Conservation (phyloP, 2,329 filamentous ascomycete genomes). For the Malbranchea zuffiana region DNA sequence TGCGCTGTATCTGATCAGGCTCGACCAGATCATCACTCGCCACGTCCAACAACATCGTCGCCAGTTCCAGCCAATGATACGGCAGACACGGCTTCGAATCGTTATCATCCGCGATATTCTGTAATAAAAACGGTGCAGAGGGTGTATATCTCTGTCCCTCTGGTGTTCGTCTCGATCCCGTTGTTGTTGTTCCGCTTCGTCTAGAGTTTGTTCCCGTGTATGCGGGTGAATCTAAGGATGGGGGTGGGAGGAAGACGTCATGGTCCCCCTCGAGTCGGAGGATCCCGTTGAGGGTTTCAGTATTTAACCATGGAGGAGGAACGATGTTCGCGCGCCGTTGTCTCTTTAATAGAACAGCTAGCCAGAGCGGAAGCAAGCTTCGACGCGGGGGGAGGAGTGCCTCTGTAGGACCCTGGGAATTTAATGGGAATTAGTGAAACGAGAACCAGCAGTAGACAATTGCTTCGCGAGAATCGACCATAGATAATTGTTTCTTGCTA, state of each 20-base stretch:
- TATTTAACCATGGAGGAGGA: constrained; percentile 77
- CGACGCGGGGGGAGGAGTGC: constrained; percentile 71
- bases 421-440: neutral
- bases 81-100: constrained; percentile 49
- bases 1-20: constrained; percentile 59
- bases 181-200: constrained; percentile 19
- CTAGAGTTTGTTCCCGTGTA: constrained; percentile 17
- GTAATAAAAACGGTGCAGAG: constrained; percentile 67
- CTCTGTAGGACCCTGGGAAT: constrained; percentile 62
- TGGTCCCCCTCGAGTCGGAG: constrained; percentile 69
- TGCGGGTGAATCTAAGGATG: constrained; percentile 46
- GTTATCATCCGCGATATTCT: constrained; percentile 51
- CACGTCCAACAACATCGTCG: constrained; percentile 74
- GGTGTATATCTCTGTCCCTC: constrained; percentile 31
- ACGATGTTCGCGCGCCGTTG: constrained; percentile 89
- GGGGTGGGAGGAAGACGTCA: constrained; percentile 65
- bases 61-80: constrained; percentile 91
- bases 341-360: constrained; percentile 86
- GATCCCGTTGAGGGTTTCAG: constrained; percentile 62
- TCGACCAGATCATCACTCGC: constrained; percentile 72
- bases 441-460: neutral
- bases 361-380: constrained; percentile 75
- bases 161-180: constrained; percentile 25
- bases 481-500: too few relatives aligned
- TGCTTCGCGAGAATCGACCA: too few relatives aligned